phyloP scores from a whole-genome alignment of 495 filamentous ascomycete species.

The Daldinia concentrica region DNA sequence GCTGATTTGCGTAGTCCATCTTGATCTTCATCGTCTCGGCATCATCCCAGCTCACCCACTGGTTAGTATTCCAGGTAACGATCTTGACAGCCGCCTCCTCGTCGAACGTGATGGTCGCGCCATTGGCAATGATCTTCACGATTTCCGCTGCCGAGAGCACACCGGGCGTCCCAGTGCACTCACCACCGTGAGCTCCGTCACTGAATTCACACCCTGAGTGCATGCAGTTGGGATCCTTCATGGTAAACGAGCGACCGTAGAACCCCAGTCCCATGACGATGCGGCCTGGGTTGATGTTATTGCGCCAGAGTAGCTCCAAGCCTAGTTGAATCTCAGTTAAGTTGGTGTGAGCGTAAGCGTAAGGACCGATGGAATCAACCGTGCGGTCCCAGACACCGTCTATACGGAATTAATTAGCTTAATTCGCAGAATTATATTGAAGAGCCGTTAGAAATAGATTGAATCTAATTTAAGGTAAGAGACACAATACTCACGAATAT shows the following conservation, averaged over 20 bases:
- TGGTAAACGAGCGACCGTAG: constrained; percentile 57
- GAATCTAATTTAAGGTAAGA: too few species aligned
- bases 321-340: constrained; percentile 60
- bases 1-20: constrained; percentile 48
- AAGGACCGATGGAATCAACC: constrained; percentile 41
- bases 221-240: constrained; percentile 31
- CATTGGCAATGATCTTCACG: constrained; percentile 27
- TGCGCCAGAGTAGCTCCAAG: constrained; percentile 62
- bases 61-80: constrained; percentile 48
- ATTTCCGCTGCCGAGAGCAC: constrained; percentile 54
- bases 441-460: too few species aligned
- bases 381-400: constrained; percentile 32
- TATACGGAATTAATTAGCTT: too few species aligned
- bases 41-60: constrained; percentile 61
- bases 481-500: constrained; percentile 49
- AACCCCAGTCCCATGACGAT: constrained; percentile 61
- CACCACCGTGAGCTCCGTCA: constrained; percentile 34
- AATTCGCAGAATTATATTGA: too few species aligned
- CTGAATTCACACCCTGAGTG: constrained; percentile 44
- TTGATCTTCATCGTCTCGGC: constrained; percentile 53
- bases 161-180: constrained; percentile 47
- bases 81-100: constrained; percentile 48
- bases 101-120: constrained; percentile 16
- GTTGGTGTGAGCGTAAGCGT: constrained; percentile 61
- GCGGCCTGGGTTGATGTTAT: constrained; percentile 53